Conservation (phyloP, 2,329 filamentous ascomycete species). For the Ophiostoma montium region DNA sequence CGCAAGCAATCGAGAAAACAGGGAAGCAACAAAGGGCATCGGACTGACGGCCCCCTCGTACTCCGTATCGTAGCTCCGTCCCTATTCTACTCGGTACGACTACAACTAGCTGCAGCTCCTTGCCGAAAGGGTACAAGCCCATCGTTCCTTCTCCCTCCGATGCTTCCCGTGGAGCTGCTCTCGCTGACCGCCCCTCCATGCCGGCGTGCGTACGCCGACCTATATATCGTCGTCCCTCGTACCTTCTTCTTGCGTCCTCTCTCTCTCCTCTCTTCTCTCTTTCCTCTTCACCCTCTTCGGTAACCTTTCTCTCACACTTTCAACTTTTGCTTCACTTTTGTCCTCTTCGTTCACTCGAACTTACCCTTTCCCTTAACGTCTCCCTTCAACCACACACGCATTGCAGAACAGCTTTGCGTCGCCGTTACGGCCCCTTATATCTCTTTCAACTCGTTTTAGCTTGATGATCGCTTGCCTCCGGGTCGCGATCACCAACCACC, state of each 20-base stretch:
- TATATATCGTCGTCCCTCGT: not conserved
- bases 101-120: not conserved
- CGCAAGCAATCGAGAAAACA: no score
- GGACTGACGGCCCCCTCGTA: no score
- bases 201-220: not conserved
- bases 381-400: not conserved
- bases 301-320: not conserved
- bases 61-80: no score
- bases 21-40: no score
- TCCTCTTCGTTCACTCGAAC: not conserved
- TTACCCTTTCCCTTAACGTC: not conserved
- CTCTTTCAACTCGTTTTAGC: slow-evolving; percentile 2
- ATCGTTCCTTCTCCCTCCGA: not conserved
- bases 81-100: not conserved
- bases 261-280: not conserved
- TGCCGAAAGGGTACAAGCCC: not conserved
- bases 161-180: not conserved
- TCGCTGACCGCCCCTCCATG: not conserved
- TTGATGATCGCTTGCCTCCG: slow-evolving; percentile 12
- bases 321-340: not conserved
- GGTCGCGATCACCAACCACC: slow-evolving; percentile 46
- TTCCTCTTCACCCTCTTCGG: not conserved
- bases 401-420: not conserved
- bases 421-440: not conserved
- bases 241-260: not conserved